Conservation (phyloP, 345 rosid genomes). For the Euphorbia pulcherrima region DNA sequence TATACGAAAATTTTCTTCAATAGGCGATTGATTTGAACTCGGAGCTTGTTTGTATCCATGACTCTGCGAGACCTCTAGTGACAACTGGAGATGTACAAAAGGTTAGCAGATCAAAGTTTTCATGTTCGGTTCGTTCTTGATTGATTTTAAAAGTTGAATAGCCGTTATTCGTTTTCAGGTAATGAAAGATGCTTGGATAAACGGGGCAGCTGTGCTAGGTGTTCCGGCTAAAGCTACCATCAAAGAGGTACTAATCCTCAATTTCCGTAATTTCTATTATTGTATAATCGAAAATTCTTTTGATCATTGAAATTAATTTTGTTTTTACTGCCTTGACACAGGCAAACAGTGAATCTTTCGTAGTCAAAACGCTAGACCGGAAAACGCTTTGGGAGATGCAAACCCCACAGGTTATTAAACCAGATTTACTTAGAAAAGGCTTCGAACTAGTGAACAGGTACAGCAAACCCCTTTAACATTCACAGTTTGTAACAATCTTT, state of each 20-base stretch:
- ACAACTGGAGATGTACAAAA: constrained; percentile 57
- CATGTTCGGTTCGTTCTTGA: background rate
- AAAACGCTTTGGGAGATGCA: constrained; percentile 98
- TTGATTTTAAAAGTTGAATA: background rate
- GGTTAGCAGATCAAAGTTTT: constrained; percentile 31
- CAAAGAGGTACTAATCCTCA: constrained; percentile 53
- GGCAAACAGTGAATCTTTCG: constrained; percentile 73
- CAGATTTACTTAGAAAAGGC: constrained; percentile 69
- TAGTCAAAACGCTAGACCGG: constrained; percentile 79
- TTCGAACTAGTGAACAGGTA: constrained; percentile 89
- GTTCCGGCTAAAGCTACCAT: constrained; percentile 95
- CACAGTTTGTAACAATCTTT: background rate
- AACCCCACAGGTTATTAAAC: constrained; percentile 95
- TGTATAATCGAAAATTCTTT: too few relatives aligned
- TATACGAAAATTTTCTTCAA: background rate
- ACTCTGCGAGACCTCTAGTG: constrained; percentile 89
- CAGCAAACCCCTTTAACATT: background rate
- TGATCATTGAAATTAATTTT: too few relatives aligned
- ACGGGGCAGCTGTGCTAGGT: constrained; percentile 97
- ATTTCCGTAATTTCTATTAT: too few relatives aligned
- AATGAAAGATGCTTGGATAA: constrained; percentile 56
- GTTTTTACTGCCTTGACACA: constrained; percentile 20
- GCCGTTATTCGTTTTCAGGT: constrained; percentile 49
- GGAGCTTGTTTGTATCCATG: constrained; percentile 92
- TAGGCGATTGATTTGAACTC: constrained; percentile 65